A percentile compares a stretch with the other conserved stretches of the same genome.
Evolutionary conservation across 2,329 filamentous ascomycete genomes (phyloP).

Genomic region (Fulvia fulva): DNA sequence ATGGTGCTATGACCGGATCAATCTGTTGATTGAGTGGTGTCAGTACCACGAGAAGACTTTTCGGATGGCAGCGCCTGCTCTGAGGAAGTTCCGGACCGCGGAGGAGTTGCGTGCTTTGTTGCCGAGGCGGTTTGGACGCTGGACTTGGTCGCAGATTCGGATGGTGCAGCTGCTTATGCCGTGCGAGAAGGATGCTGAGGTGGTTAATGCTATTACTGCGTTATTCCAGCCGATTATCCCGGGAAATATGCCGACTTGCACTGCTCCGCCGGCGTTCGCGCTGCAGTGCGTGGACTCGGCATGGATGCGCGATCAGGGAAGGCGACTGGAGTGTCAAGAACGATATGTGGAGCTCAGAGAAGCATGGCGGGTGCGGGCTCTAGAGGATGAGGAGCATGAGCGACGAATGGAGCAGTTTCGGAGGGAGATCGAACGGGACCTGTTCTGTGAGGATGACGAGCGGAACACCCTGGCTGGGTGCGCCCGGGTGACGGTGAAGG

Average conservation of each 20-base stretch:
- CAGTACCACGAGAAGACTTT: not conserved
- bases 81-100: not conserved
- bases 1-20: not conserved
- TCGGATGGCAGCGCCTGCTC: not conserved
- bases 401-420: not conserved
- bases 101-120: not conserved
- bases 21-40: not conserved
- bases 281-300: no score
- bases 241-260: no score
- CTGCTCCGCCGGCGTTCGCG: no score
- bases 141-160: not conserved
- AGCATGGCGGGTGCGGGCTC: not conserved
- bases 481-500: not conserved
- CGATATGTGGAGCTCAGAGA: not conserved
- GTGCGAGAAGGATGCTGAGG: not conserved
- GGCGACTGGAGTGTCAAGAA: not conserved
- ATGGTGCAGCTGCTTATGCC: not conserved
- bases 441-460: not conserved
- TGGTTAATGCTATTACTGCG: not conserved
- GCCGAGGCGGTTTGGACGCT: not conserved
- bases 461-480: not conserved
- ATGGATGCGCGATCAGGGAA: no score
- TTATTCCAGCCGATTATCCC: not conserved
- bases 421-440: not conserved
- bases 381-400: not conserved